Evolutionary conservation across 305 asterid species (phyloP), one percentile per base, ranked within the genome.

Genomic region (Solanum aculeatissimum): DNA sequence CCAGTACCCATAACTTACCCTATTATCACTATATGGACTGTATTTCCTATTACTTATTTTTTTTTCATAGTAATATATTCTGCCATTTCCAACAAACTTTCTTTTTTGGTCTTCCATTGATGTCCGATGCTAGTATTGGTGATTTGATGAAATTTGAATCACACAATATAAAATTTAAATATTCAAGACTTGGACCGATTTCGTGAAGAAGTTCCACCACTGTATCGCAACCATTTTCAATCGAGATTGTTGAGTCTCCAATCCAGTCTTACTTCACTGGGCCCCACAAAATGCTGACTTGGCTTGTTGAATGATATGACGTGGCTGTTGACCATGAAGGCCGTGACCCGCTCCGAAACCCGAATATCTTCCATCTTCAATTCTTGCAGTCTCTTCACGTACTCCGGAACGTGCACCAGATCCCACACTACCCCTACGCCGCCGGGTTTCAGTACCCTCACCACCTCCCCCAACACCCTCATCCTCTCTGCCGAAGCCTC

Each of bases 361-460:
- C 96, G 86, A 18, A 96, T 90, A 9, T 96, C 99, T 88, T 96
- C 99, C 99, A 95, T 93, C 86, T 86, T 95, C 89, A 95, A 87
- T 80, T 95, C 99, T 6, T 88, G 95, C 87, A 96, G 51, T 27
- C 98, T 90, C 88, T 91, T 94, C 63, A 92, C 98, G 86, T 94
- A 95, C 91, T 96, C 98, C 81, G 97, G 90, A 87, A 89, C 94
- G 89, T 95, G 98, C 54, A 93, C 93, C 6, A 95, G 89, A 94
- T 96, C 99, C 99, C 98, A 96, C 89, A 96, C 94, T 38, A 92
- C 98, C 72, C 94, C 99, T 0, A 91, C 91, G 25, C 98, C 99
- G 10, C 97, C 98, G 3, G 95, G 90, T 58, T 95, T 95, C 88
- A 96, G 82, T 81, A 96, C 99, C 86, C 99, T 81, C 88, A 94